Percentiles rank a stretch among this genome's conserved stretches.
Conservation (phyloP, 805 yeast species). For the Myxozyma kluyveri region DNA sequence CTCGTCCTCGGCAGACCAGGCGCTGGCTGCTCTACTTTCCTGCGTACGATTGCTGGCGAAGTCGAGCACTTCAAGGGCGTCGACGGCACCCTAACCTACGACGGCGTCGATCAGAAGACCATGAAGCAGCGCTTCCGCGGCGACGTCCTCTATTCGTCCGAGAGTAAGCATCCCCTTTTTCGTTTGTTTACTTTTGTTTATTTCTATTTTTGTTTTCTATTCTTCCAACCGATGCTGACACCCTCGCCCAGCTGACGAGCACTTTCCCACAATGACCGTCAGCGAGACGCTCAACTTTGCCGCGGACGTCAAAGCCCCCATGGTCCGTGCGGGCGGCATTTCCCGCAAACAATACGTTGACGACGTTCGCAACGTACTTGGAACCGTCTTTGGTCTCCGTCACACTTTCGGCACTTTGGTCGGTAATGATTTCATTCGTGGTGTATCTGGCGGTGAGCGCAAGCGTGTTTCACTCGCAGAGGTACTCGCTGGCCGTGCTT, state of each 20-base stretch:
- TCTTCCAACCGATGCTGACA: background rate
- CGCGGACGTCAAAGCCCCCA: constrained; percentile 65
- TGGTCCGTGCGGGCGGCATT: constrained; percentile 48
- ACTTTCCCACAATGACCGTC: constrained; percentile 74
- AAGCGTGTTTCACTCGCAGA: constrained; percentile 57
- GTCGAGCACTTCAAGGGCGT: constrained; percentile 49
- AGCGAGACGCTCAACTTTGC: constrained; percentile 72
- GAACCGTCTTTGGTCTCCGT: constrained; percentile 46
- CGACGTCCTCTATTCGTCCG: constrained; percentile 41
- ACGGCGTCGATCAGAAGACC: constrained; percentile 57
- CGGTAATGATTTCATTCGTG: constrained; percentile 55
- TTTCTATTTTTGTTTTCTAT: constrained; percentile 41
- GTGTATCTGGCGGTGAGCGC: constrained; percentile 60
- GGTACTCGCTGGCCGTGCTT: constrained; percentile 47
- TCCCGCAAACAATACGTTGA: constrained; percentile 53
- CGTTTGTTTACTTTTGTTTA: constrained; percentile 1
- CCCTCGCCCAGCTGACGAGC: constrained; percentile 47
- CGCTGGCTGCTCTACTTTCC: constrained; percentile 62
- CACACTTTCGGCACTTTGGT: constrained; percentile 47
- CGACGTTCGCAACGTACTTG: constrained; percentile 75
- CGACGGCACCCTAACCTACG: constrained; percentile 58
- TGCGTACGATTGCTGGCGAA: constrained; percentile 73
- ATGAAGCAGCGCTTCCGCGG: constrained; percentile 58
- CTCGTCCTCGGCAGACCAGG: constrained; percentile 85
- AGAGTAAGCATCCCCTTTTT: constrained; percentile 19